Evolutionary conservation across 2,329 filamentous ascomycete species (phyloP), one percentile per base, ranked within the genome.

Genomic region (Sporothrix humicola): DNA sequence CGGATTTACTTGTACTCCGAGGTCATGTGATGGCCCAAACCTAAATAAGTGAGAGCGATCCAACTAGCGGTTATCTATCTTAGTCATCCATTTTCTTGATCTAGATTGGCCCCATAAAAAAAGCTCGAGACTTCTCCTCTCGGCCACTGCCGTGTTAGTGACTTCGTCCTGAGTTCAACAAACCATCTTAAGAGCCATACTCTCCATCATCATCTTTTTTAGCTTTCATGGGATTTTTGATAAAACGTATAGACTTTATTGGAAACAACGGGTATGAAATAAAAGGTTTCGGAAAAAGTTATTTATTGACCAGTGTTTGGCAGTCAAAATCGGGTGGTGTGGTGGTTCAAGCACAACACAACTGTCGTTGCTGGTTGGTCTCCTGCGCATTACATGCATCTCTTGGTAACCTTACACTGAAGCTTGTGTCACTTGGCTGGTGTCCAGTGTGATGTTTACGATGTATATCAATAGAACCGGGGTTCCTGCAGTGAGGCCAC

Each of bases 1-100:
- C 75, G 76, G 75, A 77, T 59, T 76, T 72, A 72, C 65, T 23
- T 12, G 12, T 42, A 0, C 12, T 74, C 75, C 75, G 44, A 23
- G 17, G 71, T 66, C 74, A 76, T 58, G 73, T 76, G 73, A 75
- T 20, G 5, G 1, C 9, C 20, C 20, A 58, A 42, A 48, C 50
- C 61, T 58, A 68, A 72, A 7, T 37, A 37, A 7, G 31, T 37
- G 31, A 37, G 31, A 37, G 31, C 7, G 31, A 7, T 3, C 31
- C 31, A 37, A 37, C 31, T 6, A 37, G 4, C 31, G 7, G 31
- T 37, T 37, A 2, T 37, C 31, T 37, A 5, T 7, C n/a, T 68
- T n/a, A 68, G 65, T 68, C 65, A 68, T 68, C 8, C 1, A 12
- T 37, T 2, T 3, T n/a, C 2, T 17, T 8, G 37, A 23, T n/a